Base-by-base conservation (phyloP, 495 filamentous ascomycete species). In the Podospora conica region DNA sequence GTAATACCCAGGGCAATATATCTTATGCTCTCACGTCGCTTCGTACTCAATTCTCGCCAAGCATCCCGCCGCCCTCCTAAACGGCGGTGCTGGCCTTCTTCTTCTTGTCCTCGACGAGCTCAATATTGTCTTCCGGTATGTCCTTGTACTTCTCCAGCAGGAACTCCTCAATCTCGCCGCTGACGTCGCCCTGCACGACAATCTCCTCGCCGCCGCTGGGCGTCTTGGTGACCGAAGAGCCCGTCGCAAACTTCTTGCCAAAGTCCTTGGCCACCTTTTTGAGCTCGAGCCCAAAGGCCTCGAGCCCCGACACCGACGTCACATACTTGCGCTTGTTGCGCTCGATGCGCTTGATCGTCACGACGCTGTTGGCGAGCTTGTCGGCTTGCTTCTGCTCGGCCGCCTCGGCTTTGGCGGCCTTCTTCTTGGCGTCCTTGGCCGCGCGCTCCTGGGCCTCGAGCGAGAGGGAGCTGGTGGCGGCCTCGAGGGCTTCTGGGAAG, bases 281-380 rank as follows among this genome's bases (percentile, higher is more conserved):
- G 74, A 97, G 81, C 64, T 98, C 95, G 61, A 97, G 73, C 0
- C 93, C 93, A 69, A 96, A 93, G 0, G 89, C 87, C 76, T 98
- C 95, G 22, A 99, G 79, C 1, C 95, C 95, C 0, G 84, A 83
- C n/a, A 98, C 86, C 18, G 92, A 88, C 3, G 93, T 99, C 48
- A 98, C 93, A 72, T 87, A 93, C 79, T 99, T 99, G 68, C 95
- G 85, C 83, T 99, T 99, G 80, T 96, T 96, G 59, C 95, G 86
- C 82, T 99, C 95, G 60, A 99, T 91, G 3, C 96, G 90, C 84
- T 97, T 97, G 76, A 99, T 96, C 61, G 85, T 86, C 25, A 98
- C 82, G 73, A 94, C 92, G 58, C 89, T 89, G 60, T 87, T 85
- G 21, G 90, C 90, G 66, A 90, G 90, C 70, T 83, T 84, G 71